Evolutionary conservation across 1,284 basidiomycete genomes (phyloP), one percentile per base, ranked within the genome.

Genomic region (Xerocomus nothofagi): DNA sequence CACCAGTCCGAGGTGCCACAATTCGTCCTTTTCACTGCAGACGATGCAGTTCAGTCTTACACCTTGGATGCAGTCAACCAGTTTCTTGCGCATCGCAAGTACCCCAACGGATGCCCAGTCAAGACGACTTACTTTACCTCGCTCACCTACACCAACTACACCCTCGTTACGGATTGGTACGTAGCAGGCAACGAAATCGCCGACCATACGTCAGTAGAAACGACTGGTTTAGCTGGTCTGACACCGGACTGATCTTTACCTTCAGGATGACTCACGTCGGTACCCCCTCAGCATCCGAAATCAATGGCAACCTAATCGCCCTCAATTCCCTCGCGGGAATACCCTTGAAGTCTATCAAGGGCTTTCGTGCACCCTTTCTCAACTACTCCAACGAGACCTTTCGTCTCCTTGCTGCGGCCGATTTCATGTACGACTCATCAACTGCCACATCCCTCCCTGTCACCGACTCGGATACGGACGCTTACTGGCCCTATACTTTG

Each of bases 141-240:
- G 4, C 71, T 90, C 44, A 79, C 79, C 55, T 91, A 84, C 68
- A 91, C 89, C 26, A 90, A 90, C 65, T 90, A 84, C 65, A 84
- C 85, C 1, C 75, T 86, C 56, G 86, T 93, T 41, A 92, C 89
- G 71, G 88, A 92, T 66, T 91, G 85, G 84, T 91, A 75, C 66
- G 87, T 91, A 37, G 84, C 84, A 7, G 89, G 90, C 31, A 91
- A 92, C 77, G 32, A 49, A 36, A 49, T 50, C 14, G 34, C 47
- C 33, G 47, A 49, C 47, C 47, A 50, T 31, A 49, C 29, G 34
- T 49, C 14, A 31, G 47, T 50, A n/a, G 20, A 20, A 15, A 21
- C 18, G 9, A 6, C 15, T 26, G 20, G 17, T n/a, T 23, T 39
- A 17, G 15, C n/a, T 26, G 14, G 17, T 14, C 27, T 6, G 21